Conservation (phyloP, 2,329 filamentous ascomycete genomes). For the Colletotrichum horii region DNA sequence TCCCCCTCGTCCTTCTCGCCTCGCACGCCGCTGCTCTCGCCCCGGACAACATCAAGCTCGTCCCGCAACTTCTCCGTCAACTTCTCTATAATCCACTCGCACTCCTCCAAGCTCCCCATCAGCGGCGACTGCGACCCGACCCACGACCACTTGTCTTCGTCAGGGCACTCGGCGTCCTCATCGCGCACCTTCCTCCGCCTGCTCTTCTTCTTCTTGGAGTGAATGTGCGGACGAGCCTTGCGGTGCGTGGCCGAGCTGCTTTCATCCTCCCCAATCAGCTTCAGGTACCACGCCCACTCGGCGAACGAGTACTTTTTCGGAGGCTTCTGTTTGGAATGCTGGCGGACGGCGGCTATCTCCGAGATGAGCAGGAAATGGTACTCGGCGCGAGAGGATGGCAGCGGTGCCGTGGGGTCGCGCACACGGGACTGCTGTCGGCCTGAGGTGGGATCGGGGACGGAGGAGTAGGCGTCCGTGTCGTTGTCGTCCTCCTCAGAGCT, state of each 20-base stretch:
- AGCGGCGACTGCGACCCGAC: slow-evolving; percentile 72
- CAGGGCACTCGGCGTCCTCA: slow-evolving; percentile 28
- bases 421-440: slow-evolving; percentile 38
- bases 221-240: slow-evolving; percentile 34
- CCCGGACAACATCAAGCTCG: slow-evolving; percentile 46
- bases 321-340: slow-evolving; percentile 63
- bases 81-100: slow-evolving; percentile 75
- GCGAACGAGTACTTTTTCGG: slow-evolving; percentile 76
- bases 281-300: slow-evolving; percentile 86
- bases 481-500: slow-evolving; percentile 26
- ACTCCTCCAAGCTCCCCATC: slow-evolving; percentile 71
- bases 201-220: slow-evolving; percentile 21
- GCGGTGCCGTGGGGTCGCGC: slow-evolving; percentile 44
- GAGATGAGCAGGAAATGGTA: slow-evolving; percentile 72
- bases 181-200: slow-evolving; percentile 20
- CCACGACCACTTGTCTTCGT: slow-evolving; percentile 69
- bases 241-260: slow-evolving; percentile 54
- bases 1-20: slow-evolving; percentile 22
- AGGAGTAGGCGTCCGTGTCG: slow-evolving; percentile 19
- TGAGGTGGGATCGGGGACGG: not conserved
- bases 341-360: slow-evolving; percentile 71
- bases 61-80: slow-evolving; percentile 63
- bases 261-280: slow-evolving; percentile 74
- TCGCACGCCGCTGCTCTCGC: slow-evolving; percentile 49
- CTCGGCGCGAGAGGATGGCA: slow-evolving; percentile 36